A percentile compares a stretch with the other conserved stretches of the same genome.
phyloP scores from a whole-genome alignment of 2,329 filamentous ascomycete genomes.

The Neurospora crassa region DNA sequence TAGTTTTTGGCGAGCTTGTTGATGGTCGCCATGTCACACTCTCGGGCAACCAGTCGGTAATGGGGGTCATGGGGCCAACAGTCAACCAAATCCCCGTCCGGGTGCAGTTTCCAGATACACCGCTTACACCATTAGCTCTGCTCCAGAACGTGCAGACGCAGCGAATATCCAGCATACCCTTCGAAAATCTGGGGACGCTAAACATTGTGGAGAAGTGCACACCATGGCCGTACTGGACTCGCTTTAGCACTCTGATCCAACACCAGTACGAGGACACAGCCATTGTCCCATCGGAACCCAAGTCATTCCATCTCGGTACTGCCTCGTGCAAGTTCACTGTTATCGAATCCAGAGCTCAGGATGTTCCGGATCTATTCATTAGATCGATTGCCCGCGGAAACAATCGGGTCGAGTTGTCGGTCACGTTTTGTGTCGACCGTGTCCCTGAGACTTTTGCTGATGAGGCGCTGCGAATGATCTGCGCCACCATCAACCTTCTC shows the following conservation, averaged over 20 bases:
- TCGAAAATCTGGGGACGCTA: conserved; percentile 40
- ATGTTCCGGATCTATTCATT: conserved; percentile 36
- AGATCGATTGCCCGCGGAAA: conserved; percentile 29
- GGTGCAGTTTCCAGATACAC: conserved; percentile 32
- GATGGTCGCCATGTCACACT: conserved; percentile 36
- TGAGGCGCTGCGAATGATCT: conserved; percentile 35
- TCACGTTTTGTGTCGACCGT: conserved; percentile 37
- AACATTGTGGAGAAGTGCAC: conserved; percentile 46
- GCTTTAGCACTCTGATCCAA: conserved; percentile 45
- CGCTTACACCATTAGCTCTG: conserved; percentile 38
- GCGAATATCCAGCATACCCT: conserved; percentile 34
- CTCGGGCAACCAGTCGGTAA: conserved; percentile 44
- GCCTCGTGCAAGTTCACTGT: conserved; percentile 35
- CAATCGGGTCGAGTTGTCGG: conserved; percentile 30
- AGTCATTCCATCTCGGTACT: conserved; percentile 34
- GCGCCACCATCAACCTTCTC: conserved; percentile 34
- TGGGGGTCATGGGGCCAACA: conserved; percentile 35
- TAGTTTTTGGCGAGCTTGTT: conserved; percentile 47
- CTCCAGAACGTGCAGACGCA: conserved; percentile 40
- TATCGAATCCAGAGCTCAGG: conserved; percentile 30
- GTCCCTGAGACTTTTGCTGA: conserved; percentile 32
- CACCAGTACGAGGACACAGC: conserved; percentile 35
- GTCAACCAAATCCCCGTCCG: conserved; percentile 39
- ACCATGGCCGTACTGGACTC: conserved; percentile 42
- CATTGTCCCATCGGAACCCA: conserved; percentile 24